Evolutionary conservation across 1,139 yeast genomes (phyloP).

Genomic region (Geotrichum reessii): DNA sequence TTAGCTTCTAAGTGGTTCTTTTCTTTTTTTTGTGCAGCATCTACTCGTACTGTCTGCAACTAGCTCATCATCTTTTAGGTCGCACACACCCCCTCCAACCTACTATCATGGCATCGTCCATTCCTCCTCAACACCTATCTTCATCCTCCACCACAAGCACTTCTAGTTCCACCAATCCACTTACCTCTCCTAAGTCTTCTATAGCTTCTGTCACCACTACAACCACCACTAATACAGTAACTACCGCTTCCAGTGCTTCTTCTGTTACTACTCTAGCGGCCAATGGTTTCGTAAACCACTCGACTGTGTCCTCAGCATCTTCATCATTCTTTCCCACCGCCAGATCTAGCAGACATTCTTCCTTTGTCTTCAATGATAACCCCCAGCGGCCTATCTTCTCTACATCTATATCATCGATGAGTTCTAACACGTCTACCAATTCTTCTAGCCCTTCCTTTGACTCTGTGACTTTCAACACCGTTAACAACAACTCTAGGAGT

Average conservation of each 20-base stretch:
- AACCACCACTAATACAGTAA: background rate
- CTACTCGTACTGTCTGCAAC: background rate
- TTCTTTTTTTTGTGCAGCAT: background rate
- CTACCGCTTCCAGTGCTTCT: background rate
- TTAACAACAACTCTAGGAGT: background rate
- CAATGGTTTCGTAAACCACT: background rate
- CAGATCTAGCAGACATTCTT: conserved; percentile 2
- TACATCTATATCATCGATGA: conserved; percentile 4
- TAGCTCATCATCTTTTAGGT: background rate
- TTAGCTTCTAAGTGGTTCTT: background rate
- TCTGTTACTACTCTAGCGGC: background rate
- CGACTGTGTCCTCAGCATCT: background rate
- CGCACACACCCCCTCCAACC: background rate
- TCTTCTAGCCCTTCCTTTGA: conserved; percentile 2
- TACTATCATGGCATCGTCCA: conserved; percentile 5
- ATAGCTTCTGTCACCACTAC: background rate
- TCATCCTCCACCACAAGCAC: background rate
- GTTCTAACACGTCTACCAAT: background rate
- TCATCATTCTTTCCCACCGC: background rate
- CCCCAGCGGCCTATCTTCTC: conserved; percentile 7
- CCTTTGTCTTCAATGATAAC: background rate
- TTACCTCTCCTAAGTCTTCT: background rate
- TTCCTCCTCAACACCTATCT: conserved; percentile 1
- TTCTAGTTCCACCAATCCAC: background rate
- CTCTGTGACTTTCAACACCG: too few relatives aligned